Evolutionary conservation across 495 filamentous ascomycete genomes (phyloP).

Genomic region (Podospora didyma): DNA sequence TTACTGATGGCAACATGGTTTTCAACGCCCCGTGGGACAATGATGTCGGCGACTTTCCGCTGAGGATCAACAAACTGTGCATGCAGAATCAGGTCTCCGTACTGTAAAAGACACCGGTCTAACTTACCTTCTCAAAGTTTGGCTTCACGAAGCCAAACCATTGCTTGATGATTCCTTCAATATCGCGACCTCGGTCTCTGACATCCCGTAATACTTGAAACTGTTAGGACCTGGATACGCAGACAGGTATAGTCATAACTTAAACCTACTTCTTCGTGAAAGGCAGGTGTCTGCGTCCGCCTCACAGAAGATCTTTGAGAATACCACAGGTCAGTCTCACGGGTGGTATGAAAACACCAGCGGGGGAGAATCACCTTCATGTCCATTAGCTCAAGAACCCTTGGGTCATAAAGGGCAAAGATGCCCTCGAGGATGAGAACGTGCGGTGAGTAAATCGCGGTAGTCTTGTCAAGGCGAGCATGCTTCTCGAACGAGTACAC

Average conservation of each 20-base stretch:
- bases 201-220: slow-evolving; percentile 77
- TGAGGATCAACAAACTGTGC: slow-evolving; percentile 81
- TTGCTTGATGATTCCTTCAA: slow-evolving; percentile 95
- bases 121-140: slow-evolving; percentile 66
- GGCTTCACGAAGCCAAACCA: slow-evolving; percentile 97
- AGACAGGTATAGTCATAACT: neutral
- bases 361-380: slow-evolving; percentile 61
- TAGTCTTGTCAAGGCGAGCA: slow-evolving; percentile 72
- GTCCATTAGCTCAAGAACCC: slow-evolving; percentile 83
- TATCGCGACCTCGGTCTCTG: slow-evolving; percentile 74
- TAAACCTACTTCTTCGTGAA: slow-evolving; percentile 76
- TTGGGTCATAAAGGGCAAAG: slow-evolving; percentile 83
- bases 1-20: slow-evolving; percentile 87
- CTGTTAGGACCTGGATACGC: neutral
- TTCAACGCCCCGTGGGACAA: slow-evolving; percentile 89
- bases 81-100: slow-evolving; percentile 1
- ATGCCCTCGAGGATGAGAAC: slow-evolving; percentile 96
- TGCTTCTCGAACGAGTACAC: slow-evolving; percentile 95
- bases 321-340: slow-evolving; percentile 6
- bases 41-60: slow-evolving; percentile 82
- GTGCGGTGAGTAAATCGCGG: slow-evolving; percentile 89
- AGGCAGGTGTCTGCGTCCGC: slow-evolving; percentile 93
- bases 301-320: slow-evolving; percentile 87
- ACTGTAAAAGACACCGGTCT: neutral
- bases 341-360: neutral